phyloP scores from a whole-genome alignment of 2,329 filamentous ascomycete genomes.

The Parastagonospora nodorum region DNA sequence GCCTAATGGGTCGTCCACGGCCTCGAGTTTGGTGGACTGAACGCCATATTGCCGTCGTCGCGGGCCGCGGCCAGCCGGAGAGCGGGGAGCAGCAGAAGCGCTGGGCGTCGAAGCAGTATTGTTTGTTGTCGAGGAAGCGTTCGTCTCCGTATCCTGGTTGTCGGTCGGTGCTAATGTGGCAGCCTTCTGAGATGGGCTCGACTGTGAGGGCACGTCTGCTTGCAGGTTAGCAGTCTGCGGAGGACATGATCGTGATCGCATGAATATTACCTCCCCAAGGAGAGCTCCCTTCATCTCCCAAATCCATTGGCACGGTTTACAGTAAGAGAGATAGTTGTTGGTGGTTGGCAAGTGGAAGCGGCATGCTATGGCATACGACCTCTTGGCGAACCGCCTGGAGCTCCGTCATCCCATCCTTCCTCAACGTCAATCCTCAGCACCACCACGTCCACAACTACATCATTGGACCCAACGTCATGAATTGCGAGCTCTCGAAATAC shows the following conservation, averaged over 20 bases:
- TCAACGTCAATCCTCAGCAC: no score
- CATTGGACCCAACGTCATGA: no score
- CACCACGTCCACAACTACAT: not conserved
- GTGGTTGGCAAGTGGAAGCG: slow-evolving; percentile 11
- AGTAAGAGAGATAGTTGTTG: slow-evolving; percentile 15
- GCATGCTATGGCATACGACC: slow-evolving; percentile 2
- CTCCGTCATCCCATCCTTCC: not conserved
- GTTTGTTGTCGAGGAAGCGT: slow-evolving; percentile 21
- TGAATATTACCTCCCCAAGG: slow-evolving; percentile 48
- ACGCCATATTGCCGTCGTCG: slow-evolving; percentile 67
- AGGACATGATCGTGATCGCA: not conserved
- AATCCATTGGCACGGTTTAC: slow-evolving; percentile 43
- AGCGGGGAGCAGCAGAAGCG: slow-evolving; percentile 51
- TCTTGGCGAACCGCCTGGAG: slow-evolving; percentile 1
- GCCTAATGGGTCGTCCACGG: slow-evolving; percentile 75
- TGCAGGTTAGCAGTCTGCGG: slow-evolving; percentile 19
- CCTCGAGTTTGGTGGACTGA: slow-evolving; percentile 78
- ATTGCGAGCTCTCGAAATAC: no score
- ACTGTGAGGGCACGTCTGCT: slow-evolving; percentile 54
- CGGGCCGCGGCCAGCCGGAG: slow-evolving; percentile 56
- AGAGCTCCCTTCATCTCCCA: slow-evolving; percentile 49
- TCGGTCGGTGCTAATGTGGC: slow-evolving; percentile 45
- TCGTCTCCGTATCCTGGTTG: slow-evolving; percentile 34
- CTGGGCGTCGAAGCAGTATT: slow-evolving; percentile 37
- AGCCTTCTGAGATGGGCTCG: slow-evolving; percentile 48